Evolutionary conservation across 345 rosid genomes (phyloP), one percentile per base, ranked within the genome.

Genomic region (Laguncularia racemosa): DNA sequence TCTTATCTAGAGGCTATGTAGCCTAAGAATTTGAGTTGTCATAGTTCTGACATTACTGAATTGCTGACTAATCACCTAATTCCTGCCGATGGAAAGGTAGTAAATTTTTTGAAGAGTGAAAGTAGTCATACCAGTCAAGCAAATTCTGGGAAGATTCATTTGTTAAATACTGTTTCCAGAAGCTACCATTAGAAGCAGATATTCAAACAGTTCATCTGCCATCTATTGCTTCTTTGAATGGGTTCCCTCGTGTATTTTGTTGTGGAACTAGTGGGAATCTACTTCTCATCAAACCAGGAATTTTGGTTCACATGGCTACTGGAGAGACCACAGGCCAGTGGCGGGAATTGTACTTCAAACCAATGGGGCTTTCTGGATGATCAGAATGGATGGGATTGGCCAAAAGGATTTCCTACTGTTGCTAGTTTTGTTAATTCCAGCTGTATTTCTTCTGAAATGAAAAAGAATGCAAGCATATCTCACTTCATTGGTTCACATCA

Each of bases 381-480:
- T 73, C 77, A 67, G 56, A 68, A 68, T 70, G 83, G 83, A 68
- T 78, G 83, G 86, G 78, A 76, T 69, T 81, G 86, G 86, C 76
- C 79, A 71, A 77, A 78, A 71, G 83, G 76, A 55, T 69, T 76
- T 2, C 58, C 78, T 15, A 68, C 70, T 53, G 52, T 76, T 56
- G 66, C 81, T 53, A 73, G 73, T 76, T 63, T 68, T 72, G 66
- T 65, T 62, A 78, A 69, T 43, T 64, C 71, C 67, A 63, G 77
- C 57, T 57, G 52, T 53, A 16, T 72, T 65, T 28, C 45, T 48
- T 57, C 67, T 60, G 67, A 53, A 62, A 55, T 49, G 52, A 21
- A 64, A 46, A 61, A 44, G 63, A 46, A 58, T 59, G 65, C 77
- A 62, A 71, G 65, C 55, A 48, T 72, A 60, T 61, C 28, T 64